phyloP scores from a whole-genome alignment of 2,329 filamentous ascomycete genomes.

The Trichoderma koningiopsis region DNA sequence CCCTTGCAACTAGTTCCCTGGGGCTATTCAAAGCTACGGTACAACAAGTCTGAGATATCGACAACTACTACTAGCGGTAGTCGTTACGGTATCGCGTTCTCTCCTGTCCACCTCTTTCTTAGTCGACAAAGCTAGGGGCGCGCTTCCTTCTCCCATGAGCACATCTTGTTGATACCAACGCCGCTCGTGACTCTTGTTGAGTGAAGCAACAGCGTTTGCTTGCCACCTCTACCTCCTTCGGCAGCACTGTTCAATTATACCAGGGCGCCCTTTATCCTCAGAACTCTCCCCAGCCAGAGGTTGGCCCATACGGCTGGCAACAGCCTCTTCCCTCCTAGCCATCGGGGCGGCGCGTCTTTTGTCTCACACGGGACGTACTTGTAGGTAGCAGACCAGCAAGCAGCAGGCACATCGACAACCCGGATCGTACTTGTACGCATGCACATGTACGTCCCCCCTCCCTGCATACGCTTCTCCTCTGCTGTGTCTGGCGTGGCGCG shows the following conservation, averaged over 20 bases:
- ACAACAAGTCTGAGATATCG: not conserved
- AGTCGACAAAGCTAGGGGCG: not conserved
- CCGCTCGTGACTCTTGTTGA: not conserved
- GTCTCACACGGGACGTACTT: conserved; percentile 19
- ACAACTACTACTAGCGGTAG: not conserved
- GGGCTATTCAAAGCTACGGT: not conserved
- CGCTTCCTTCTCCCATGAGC: not conserved
- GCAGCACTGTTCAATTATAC: not conserved
- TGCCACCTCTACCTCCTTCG: not conserved
- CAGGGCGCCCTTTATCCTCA: not conserved
- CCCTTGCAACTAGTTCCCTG: not conserved
- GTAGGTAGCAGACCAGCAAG: not conserved
- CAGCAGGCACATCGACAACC: not conserved
- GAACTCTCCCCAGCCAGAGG: not conserved
- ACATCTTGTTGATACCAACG: not conserved
- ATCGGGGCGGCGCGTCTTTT: conserved; percentile 8
- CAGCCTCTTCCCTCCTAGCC: not conserved
- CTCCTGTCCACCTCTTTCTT: not conserved
- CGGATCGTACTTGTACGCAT: conserved; percentile 11
- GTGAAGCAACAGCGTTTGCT: not conserved
- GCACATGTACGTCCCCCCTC: not conserved
- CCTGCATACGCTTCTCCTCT: conserved; percentile 1
- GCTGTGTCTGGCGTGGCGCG: not conserved
- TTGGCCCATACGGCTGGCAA: not conserved
- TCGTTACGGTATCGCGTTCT: not conserved